These are phyloP conservation scores for Prunus mira DNA, from an alignment of 306 rosid species.

Conservation along the genomic window DNA sequence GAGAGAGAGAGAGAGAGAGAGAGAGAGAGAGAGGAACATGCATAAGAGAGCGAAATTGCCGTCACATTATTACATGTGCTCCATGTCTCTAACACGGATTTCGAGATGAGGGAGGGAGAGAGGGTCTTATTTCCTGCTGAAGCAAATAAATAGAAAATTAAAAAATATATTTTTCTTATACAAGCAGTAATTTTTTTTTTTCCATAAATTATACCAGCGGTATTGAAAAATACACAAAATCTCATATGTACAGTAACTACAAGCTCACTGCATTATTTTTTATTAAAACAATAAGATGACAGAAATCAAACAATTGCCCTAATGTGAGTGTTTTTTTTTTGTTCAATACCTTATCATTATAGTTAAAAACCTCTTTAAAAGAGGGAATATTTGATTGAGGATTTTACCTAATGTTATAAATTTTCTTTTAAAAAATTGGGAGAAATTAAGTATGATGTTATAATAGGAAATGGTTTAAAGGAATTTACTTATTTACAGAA, in stretches of 20 bases:
- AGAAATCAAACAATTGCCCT: background rate
- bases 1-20: background rate
- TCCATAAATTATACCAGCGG: background rate
- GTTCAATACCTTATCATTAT: background rate
- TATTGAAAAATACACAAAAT: too few relatives aligned
- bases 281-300: background rate
- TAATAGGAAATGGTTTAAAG: background rate
- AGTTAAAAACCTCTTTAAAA: background rate
- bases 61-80: constrained; percentile 41
- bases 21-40: constrained; percentile 40
- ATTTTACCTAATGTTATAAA: background rate
- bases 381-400: background rate
- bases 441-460: background rate
- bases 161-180: background rate
- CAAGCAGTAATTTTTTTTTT: background rate
- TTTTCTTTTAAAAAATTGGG: too few relatives aligned
- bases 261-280: background rate
- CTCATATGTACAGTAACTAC: too few relatives aligned
- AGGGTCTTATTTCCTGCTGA: background rate
- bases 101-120: background rate
- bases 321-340: too few relatives aligned
- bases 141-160: constrained; percentile 1
- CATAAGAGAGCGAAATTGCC: constrained; percentile 48
- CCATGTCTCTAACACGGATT: background rate
- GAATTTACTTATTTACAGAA: background rate